Conservation (phyloP, 352 stramenopile species). For the Phytophthora aleatoria region DNA sequence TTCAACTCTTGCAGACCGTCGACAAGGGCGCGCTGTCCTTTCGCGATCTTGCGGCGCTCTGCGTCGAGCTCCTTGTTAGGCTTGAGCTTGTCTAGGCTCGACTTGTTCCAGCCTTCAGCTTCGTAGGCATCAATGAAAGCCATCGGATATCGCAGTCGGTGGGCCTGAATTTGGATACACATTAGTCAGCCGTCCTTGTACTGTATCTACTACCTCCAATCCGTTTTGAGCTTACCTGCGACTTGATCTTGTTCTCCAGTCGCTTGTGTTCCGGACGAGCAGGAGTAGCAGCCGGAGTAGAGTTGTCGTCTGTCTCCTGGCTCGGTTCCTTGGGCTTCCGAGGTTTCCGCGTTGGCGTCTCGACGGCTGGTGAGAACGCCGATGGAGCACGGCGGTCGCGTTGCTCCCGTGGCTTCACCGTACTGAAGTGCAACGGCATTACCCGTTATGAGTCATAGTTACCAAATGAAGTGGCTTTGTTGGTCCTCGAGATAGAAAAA, state of each 20-base stretch:
- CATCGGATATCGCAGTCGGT: constrained; percentile 60
- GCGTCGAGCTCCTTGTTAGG: constrained; percentile 70
- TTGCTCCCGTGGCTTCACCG: constrained; percentile 31
- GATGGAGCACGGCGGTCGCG: constrained; percentile 33
- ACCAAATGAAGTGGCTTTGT: background rate
- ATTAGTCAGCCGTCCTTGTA: constrained; percentile 6
- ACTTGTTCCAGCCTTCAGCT: constrained; percentile 76
- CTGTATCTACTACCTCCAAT: background rate
- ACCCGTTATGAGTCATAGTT: background rate
- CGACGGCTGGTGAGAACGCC: constrained; percentile 33
- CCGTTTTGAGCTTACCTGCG: constrained; percentile 32
- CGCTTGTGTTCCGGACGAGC: constrained; percentile 37
- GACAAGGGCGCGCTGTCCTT: constrained; percentile 59
- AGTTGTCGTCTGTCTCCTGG: constrained; percentile 11
- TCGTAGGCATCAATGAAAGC: constrained; percentile 89
- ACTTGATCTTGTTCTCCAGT: constrained; percentile 45
- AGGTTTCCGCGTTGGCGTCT: constrained; percentile 23
- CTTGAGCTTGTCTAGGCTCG: constrained; percentile 82
- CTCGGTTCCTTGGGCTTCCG: constrained; percentile 32
- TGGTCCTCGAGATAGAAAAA: background rate
- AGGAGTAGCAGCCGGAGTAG: constrained; percentile 1
- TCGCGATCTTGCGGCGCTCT: constrained; percentile 55
- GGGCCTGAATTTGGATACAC: constrained; percentile 36
- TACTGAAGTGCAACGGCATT: constrained; percentile 23
- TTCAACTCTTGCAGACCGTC: constrained; percentile 53